These are phyloP conservation scores for Austroboletus eburneus DNA, from an alignment of 768 basidiomycete genomes.

Conservation along the genomic window DNA sequence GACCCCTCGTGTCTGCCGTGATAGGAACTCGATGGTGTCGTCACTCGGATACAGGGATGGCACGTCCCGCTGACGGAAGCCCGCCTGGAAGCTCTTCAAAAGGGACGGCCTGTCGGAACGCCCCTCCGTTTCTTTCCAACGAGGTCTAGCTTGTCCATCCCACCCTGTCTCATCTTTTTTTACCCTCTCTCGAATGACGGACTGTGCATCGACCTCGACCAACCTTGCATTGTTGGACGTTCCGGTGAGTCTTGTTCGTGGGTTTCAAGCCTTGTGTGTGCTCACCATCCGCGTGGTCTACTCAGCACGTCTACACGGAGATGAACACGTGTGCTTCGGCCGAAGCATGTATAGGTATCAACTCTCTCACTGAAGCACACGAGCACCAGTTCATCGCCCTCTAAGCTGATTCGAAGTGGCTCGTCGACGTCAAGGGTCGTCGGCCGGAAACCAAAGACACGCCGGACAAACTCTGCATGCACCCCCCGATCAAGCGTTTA, in stretches of 20 bases:
- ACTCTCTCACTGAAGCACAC: constrained; percentile 13
- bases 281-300: background rate
- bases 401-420: constrained; percentile 9
- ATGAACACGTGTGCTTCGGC: constrained; percentile 15
- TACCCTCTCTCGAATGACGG: constrained; percentile 3
- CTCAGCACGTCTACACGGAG: constrained; percentile 8
- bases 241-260: constrained; percentile 11
- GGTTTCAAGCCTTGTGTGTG: background rate
- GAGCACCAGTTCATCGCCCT: constrained; percentile 13
- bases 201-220: background rate
- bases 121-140: background rate
- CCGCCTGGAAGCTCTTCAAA: background rate
- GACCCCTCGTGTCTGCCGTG: constrained; percentile 9
- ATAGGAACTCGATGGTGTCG: background rate
- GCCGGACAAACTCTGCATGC: constrained; percentile 14
- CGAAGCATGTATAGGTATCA: constrained; percentile 6
- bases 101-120: background rate
- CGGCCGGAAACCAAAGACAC: constrained; percentile 2
- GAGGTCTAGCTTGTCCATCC: background rate
- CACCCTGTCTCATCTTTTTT: background rate
- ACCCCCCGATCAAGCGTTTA: constrained; percentile 22
- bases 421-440: constrained; percentile 10
- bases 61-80: background rate
- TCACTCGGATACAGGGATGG: background rate
- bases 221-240: background rate